A percentile compares a stretch with the other conserved stretches of the same genome.
Conservation (phyloP, 495 filamentous ascomycete species). For the Usnea hakonensis region DNA sequence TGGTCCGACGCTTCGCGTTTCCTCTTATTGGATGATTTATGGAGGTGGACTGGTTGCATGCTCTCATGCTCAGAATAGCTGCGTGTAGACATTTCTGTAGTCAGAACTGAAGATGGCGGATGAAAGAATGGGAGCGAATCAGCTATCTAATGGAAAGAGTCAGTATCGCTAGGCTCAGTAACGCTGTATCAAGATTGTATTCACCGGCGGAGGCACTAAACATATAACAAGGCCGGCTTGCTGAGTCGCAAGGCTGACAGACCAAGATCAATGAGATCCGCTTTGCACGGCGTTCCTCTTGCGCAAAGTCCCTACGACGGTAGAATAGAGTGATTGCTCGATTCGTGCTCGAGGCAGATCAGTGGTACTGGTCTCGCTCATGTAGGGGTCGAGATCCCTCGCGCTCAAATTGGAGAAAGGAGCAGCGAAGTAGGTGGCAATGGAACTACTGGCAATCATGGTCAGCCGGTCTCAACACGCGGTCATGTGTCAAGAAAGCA, state of each 20-base stretch:
- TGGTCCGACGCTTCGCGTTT: constrained; percentile 21
- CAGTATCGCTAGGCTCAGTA: neutral
- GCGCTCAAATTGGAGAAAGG: neutral
- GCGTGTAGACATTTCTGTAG: constrained; percentile 5
- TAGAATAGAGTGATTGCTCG: neutral
- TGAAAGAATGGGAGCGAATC: neutral
- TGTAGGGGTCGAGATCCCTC: neutral
- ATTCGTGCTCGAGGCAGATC: neutral
- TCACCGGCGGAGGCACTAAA: neutral
- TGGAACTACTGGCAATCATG: neutral
- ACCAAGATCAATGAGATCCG: neutral
- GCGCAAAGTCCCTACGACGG: neutral
- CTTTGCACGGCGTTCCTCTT: neutral
- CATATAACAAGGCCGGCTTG: neutral
- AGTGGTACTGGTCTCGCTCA: neutral
- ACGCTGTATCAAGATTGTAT: neutral
- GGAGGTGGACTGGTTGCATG: constrained; percentile 7
- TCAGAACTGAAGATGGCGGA: neutral
- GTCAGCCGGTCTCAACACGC: constrained; percentile 17
- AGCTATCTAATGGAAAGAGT: neutral
- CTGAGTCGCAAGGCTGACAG: neutral
- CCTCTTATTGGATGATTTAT: constrained; percentile 22
- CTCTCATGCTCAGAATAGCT: constrained; percentile 9
- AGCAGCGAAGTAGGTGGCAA: neutral
- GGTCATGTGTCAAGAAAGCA: constrained; percentile 11